Conservation (phyloP, 2,329 filamentous ascomycete genomes). For the Aaosphaeria arxii region DNA sequence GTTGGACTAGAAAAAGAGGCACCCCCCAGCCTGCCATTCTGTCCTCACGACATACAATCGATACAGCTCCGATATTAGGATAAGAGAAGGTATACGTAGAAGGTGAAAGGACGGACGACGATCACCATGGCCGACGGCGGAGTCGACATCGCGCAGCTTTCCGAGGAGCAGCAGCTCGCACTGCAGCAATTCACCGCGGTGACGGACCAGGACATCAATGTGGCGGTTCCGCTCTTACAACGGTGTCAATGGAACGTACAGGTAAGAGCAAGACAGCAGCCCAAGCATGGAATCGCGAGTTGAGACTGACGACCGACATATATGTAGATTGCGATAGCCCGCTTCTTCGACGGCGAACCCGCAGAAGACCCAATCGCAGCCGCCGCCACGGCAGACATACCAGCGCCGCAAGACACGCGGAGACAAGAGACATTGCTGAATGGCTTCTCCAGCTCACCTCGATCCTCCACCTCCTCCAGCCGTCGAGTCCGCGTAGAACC, state of each 20-base stretch:
- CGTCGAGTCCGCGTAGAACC: slow-evolving; percentile 51
- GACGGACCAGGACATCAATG: slow-evolving; percentile 74
- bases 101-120: too few relatives aligned
- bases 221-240: slow-evolving; percentile 75
- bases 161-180: slow-evolving; percentile 73
- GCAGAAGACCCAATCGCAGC: slow-evolving; percentile 72
- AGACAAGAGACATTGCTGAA: slow-evolving; percentile 69
- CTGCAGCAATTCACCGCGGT: slow-evolving; percentile 86
- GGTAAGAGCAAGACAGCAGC: slow-evolving; percentile 46
- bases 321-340: slow-evolving; percentile 82
- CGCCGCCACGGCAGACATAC: slow-evolving; percentile 57
- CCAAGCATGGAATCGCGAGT: too few relatives aligned
- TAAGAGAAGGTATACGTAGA: too few relatives aligned
- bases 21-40: too few relatives aligned
- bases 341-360: slow-evolving; percentile 96
- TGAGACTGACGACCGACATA: slow-evolving; percentile 8
- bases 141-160: slow-evolving; percentile 66
- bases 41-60: too few relatives aligned
- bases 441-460: slow-evolving; percentile 38
- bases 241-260: slow-evolving; percentile 96
- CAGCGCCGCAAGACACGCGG: slow-evolving; percentile 61
- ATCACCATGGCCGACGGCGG: slow-evolving; percentile 36
- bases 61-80: too few relatives aligned
- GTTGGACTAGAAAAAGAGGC: too few relatives aligned
- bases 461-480: slow-evolving; percentile 33